These are phyloP conservation scores for Lachnellula occidentalis DNA, from an alignment of 2,329 filamentous ascomycete species.

Conservation along the genomic window DNA sequence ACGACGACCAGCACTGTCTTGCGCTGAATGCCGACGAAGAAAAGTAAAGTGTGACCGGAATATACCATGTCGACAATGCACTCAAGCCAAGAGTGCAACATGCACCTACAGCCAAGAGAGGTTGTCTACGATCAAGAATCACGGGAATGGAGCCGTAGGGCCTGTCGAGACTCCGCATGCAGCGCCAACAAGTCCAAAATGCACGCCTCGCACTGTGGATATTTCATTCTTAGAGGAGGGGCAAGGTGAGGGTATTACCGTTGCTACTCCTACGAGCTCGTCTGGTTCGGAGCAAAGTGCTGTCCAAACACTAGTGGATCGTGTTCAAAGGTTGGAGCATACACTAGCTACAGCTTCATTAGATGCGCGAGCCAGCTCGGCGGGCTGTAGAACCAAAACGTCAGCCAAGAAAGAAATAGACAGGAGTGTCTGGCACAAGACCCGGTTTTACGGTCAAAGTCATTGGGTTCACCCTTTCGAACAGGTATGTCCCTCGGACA, in stretches of 20 bases:
- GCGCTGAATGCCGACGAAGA: conserved; percentile 38
- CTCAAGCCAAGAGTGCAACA: conserved; percentile 25
- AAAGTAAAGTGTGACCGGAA: conserved; percentile 42
- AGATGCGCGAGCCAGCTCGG: neutral
- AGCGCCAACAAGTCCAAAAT: neutral
- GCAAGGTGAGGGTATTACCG: neutral
- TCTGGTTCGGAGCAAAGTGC: neutral
- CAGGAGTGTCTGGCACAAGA: conserved; percentile 21
- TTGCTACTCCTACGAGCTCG: neutral
- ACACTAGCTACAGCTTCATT: conserved; percentile 1
- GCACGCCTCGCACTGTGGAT: neutral
- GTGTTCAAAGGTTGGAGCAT: conserved; percentile 9
- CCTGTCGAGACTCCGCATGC: neutral
- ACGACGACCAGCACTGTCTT: conserved; percentile 35
- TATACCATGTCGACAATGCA: conserved; percentile 37
- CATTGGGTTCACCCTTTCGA: conserved; percentile 26
- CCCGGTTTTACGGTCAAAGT: conserved; percentile 22
- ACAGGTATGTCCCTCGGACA: conserved; percentile 11
- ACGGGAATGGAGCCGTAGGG: neutral
- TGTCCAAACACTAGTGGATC: conserved; percentile 6
- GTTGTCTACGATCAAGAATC: conserved; percentile 1
- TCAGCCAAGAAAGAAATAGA: conserved; percentile 3
- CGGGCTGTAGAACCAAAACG: neutral
- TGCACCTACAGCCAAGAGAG: conserved; percentile 30
- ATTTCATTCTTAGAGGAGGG: neutral